Conservation (phyloP, 768 basidiomycete species). For the Mycena crocata region DNA sequence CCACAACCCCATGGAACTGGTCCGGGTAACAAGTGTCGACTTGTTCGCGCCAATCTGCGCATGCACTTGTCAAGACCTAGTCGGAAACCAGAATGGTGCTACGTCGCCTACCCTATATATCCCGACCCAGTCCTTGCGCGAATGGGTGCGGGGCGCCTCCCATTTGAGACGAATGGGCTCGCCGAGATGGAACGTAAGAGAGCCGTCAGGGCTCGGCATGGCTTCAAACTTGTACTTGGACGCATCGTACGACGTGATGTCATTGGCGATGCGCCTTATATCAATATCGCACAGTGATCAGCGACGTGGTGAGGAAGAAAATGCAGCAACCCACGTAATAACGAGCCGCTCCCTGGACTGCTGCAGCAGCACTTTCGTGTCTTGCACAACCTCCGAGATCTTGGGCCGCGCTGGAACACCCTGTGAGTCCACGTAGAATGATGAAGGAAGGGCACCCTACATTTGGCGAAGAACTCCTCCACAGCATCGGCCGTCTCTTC, state of each 20-base stretch:
- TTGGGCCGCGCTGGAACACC: conserved; percentile 77
- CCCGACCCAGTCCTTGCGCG: conserved; percentile 96
- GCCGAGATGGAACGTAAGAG: conserved; percentile 85
- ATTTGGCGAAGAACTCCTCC: conserved; percentile 93
- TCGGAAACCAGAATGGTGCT: conserved; percentile 10
- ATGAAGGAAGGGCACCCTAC: conserved; percentile 59
- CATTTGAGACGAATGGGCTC: conserved; percentile 89
- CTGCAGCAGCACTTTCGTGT: conserved; percentile 90
- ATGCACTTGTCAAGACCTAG: conserved; percentile 9
- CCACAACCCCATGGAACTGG: conserved; percentile 92
- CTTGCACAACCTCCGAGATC: conserved; percentile 91
- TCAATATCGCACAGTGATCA: conserved; percentile 8
- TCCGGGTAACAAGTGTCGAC: conserved; percentile 83
- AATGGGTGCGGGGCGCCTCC: conserved; percentile 89
- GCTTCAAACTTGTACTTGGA: conserved; percentile 81
- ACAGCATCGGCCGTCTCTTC: conserved; percentile 93
- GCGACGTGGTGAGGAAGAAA: conserved; percentile 11
- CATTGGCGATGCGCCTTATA: conserved; percentile 84
- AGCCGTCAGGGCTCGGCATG: conserved; percentile 62
- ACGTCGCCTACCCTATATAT: conserved; percentile 75
- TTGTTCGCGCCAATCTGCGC: conserved; percentile 87
- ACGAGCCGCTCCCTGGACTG: conserved; percentile 92
- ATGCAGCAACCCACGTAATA: conserved; percentile 76
- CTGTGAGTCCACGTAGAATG: not conserved
- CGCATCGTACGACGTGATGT: conserved; percentile 83